Conservation (phyloP, 2,329 filamentous ascomycete genomes). For the Lachnellula arida region DNA sequence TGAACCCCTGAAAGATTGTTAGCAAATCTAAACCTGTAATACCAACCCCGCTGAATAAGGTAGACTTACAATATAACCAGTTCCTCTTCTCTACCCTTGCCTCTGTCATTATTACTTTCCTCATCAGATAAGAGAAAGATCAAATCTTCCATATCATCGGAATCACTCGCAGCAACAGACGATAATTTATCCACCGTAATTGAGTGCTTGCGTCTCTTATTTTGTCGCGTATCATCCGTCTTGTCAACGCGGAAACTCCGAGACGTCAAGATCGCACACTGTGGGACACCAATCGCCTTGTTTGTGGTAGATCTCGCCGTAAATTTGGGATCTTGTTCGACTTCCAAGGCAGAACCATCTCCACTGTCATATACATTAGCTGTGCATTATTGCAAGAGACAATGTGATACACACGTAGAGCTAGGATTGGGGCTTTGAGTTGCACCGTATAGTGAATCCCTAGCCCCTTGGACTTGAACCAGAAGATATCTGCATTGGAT, state of each 20-base stretch:
- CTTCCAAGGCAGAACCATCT: background rate
- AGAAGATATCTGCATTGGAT: slow-evolving; percentile 87
- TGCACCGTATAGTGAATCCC: background rate
- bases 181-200: slow-evolving; percentile 1
- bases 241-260: slow-evolving; percentile 21
- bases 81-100: slow-evolving; percentile 5
- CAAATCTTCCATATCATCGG: slow-evolving; percentile 33
- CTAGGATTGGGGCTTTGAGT: background rate
- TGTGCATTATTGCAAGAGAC: background rate
- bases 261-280: slow-evolving; percentile 27
- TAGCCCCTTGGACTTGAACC: slow-evolving; percentile 36
- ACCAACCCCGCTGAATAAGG: background rate
- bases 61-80: slow-evolving; percentile 13
- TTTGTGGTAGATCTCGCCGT: slow-evolving; percentile 15
- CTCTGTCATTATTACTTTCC: slow-evolving; percentile 19
- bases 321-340: slow-evolving; percentile 25
- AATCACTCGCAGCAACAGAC: slow-evolving; percentile 17
- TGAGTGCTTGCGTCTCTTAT: slow-evolving; percentile 16
- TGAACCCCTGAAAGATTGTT: background rate
- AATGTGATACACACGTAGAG: background rate
- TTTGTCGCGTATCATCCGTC: slow-evolving; percentile 1
- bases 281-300: slow-evolving; percentile 25
- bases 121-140: slow-evolving; percentile 36
- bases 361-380: background rate
- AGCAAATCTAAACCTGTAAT: background rate